Evolutionary conservation across 148 eudicot genomes (phyloP), one percentile per base, ranked within the genome.

Genomic region (Vaccinium macrocarpon): DNA sequence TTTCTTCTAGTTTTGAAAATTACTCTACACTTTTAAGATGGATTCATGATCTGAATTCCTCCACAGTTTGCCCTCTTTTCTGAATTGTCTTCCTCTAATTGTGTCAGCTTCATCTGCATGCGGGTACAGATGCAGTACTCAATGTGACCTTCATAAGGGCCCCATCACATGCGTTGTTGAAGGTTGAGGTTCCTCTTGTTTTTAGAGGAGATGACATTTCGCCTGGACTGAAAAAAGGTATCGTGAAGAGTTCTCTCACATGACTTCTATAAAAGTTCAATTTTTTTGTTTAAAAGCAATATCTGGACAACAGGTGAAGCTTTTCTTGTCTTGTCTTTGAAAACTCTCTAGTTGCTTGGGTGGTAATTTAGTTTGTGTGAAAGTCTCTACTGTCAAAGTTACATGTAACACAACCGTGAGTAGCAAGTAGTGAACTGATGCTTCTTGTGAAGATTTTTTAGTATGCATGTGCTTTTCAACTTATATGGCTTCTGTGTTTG

Each of bases 91-190:
- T 84, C 86, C 66, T 70, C 53, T 73, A 72, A 21, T 78, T 84
- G 73, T 78, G 23, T 79, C 98, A 96, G 99, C 76, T 96, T 88
- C 99, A 96, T 85, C 85, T 92, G 85, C 91, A 95, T 84, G 90
- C 98, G 18, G 93, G 95, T 56, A 87, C 95, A 71, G 98, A 96
- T 90, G 94, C 94, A 76, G 87, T 93, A 21, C 87, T 92, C 10
- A 93, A 95, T 92, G 94, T 95, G 62, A 94, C 98, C 78, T 96
- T 96, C 86, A 88, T 96, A 78, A 91, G 98, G 89, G 98, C 99
- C 19, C 99, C 99, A n/a, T 88, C 99, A 18, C 88, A 90, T 82
- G 99, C 98, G 76, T 85, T 93, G 82, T 81, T 94, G 87, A 96
- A 92, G 91, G 90, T 95, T 66, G 98, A 95, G 1, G 93, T 95